phyloP scores from a whole-genome alignment of 257 asterid genomes.

The Misopates orontium region DNA sequence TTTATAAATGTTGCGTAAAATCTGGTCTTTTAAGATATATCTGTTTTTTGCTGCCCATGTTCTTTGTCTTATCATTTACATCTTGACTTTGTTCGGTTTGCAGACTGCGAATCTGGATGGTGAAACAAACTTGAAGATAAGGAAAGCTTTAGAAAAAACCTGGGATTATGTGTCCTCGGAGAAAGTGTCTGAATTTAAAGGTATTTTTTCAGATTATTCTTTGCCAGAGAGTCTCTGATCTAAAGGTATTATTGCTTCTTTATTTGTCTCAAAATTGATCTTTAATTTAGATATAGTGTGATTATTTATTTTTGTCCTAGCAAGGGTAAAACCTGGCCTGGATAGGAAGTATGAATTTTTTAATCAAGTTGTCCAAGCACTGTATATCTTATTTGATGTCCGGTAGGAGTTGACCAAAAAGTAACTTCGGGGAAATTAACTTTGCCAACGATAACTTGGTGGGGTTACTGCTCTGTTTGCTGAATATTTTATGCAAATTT shows the following conservation, averaged over 20 bases:
- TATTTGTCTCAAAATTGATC: background rate
- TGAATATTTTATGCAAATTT: constrained; percentile 10
- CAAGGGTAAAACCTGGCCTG: background rate
- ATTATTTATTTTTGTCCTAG: too few species aligned
- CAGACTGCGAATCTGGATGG: constrained; percentile 99
- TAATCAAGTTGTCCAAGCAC: background rate
- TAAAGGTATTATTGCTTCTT: too few species aligned
- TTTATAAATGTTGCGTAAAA: too few species aligned
- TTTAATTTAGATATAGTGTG: too few species aligned
- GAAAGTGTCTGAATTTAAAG: constrained; percentile 83
- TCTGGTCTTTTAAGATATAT: too few species aligned
- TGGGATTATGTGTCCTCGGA: constrained; percentile 92
- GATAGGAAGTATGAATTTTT: background rate
- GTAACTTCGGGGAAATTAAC: too few species aligned
- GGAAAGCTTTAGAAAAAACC: constrained; percentile 95
- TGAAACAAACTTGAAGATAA: constrained; percentile 96
- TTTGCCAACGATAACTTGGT: too few species aligned
- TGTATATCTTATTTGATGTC: constrained; percentile 5
- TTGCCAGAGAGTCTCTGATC: too few species aligned
- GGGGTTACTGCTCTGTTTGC: too few species aligned
- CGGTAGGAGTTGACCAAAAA: constrained; percentile 11
- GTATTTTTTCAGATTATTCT: too few species aligned
- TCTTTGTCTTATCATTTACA: too few species aligned
- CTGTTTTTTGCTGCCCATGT: too few species aligned
- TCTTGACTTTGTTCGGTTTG: constrained; percentile 27